A percentile compares a stretch with the other conserved stretches of the same genome.
Conservation (phyloP, 805 yeast genomes). For the Zygosaccharomyces bisporus region DNA sequence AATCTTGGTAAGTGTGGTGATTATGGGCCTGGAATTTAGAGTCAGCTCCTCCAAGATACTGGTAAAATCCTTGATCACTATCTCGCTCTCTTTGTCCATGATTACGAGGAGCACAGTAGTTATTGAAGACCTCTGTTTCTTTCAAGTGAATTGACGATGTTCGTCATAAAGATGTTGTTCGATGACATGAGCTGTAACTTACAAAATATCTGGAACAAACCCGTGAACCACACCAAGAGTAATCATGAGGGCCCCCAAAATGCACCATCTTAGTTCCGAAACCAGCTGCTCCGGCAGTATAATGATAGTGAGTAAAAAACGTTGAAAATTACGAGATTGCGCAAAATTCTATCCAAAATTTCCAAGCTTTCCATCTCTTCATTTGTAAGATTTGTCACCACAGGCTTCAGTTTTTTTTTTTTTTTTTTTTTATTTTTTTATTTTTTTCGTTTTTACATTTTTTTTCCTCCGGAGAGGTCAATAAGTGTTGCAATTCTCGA, state of each 20-base stretch:
- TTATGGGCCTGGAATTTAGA: slow-evolving; percentile 85
- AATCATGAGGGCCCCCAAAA: no score
- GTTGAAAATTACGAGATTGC: not conserved
- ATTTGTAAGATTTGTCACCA: not conserved
- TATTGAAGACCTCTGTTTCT: not conserved
- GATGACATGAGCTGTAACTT: not conserved
- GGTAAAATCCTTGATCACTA: slow-evolving; percentile 54
- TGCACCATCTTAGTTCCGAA: no score
- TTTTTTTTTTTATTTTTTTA: not conserved
- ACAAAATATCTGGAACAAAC: not conserved
- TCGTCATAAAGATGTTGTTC: not conserved
- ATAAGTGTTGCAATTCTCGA: not conserved
- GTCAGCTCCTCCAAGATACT: slow-evolving; percentile 72
- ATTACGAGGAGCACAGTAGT: not conserved
- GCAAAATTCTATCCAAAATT: not conserved
- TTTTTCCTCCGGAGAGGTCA: not conserved
- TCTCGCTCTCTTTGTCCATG: slow-evolving; percentile 37
- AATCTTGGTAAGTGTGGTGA: slow-evolving; percentile 73
- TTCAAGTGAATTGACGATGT: not conserved
- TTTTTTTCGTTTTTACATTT: not conserved
- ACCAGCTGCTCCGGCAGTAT: not conserved
- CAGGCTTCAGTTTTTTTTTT: not conserved
- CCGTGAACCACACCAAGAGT: not conserved
- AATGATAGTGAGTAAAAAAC: not conserved
- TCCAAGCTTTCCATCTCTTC: not conserved